These are phyloP conservation scores for Penicillium parvum DNA, from an alignment of 495 filamentous ascomycete genomes.

Conservation along the genomic window DNA sequence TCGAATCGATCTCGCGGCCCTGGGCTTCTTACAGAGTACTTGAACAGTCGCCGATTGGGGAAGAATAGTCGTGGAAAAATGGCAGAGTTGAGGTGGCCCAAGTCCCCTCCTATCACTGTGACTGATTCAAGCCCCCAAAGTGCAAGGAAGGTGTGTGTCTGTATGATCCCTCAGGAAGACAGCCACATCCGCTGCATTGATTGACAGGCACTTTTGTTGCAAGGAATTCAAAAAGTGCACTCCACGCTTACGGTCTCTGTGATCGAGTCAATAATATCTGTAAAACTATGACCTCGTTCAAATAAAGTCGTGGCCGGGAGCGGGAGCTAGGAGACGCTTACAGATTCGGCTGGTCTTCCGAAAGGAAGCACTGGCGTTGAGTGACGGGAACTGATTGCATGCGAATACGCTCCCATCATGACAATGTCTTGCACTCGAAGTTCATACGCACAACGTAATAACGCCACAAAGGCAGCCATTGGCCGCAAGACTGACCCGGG, in stretches of 20 bases:
- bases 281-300: neutral
- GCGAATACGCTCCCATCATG: too few relatives aligned
- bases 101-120: slow-evolving; percentile 53
- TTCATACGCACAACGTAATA: too few relatives aligned
- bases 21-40: slow-evolving; percentile 7
- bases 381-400: too few relatives aligned
- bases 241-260: slow-evolving; percentile 4
- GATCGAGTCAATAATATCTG: neutral
- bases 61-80: slow-evolving; percentile 43
- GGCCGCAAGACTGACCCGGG: too few relatives aligned
- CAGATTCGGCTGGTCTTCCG: slow-evolving; percentile 1
- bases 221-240: slow-evolving; percentile 41
- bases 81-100: slow-evolving; percentile 54
- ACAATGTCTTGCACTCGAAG: too few relatives aligned
- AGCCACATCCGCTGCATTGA: slow-evolving; percentile 25
- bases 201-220: slow-evolving; percentile 10
- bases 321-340: slow-evolving; percentile 30
- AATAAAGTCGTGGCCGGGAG: slow-evolving; percentile 24
- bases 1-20: slow-evolving; percentile 28
- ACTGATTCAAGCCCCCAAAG: slow-evolving; percentile 48
- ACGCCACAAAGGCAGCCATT: too few relatives aligned
- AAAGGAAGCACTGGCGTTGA: neutral
- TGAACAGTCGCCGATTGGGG: slow-evolving; percentile 10
- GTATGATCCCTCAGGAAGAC: slow-evolving; percentile 58
- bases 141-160: slow-evolving; percentile 44